Conservation (phyloP, 345 rosid species). For the Brassica nigra region DNA sequence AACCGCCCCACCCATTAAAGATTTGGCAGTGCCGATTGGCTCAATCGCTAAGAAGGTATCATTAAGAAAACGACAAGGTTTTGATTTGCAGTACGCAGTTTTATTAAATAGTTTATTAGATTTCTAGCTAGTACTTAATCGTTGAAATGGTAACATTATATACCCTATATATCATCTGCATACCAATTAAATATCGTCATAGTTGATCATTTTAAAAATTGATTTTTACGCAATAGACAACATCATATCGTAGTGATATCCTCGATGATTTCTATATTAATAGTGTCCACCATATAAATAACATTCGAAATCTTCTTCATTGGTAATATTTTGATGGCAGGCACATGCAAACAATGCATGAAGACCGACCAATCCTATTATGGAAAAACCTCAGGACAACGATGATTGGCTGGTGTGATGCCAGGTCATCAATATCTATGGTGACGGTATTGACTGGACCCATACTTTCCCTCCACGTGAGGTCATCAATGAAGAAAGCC, state of each 20-base stretch:
- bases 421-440: slow-evolving; percentile 42
- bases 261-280: slow-evolving; percentile 15
- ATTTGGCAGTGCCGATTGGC: slow-evolving; percentile 21
- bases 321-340: slow-evolving; percentile 23
- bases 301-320: slow-evolving; percentile 6
- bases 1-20: background rate
- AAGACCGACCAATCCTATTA: slow-evolving; percentile 38
- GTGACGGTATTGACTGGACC: background rate
- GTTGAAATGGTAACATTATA: slow-evolving; percentile 1
- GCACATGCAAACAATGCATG: slow-evolving; percentile 46
- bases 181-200: background rate
- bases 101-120: background rate
- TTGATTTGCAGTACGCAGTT: slow-evolving; percentile 8
- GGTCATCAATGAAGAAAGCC: slow-evolving; percentile 40
- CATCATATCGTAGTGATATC: slow-evolving; percentile 16
- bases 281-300: slow-evolving; percentile 30
- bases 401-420: slow-evolving; percentile 24
- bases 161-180: background rate
- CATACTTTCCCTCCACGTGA: slow-evolving; percentile 44
- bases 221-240: slow-evolving; percentile 23
- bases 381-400: slow-evolving; percentile 28
- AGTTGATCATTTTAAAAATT: background rate
- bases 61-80: slow-evolving; percentile 19
- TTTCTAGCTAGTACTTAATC: background rate
- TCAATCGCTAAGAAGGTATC: slow-evolving; percentile 15